Evolutionary conservation across 208 protist genomes (phyloP), one percentile per base, ranked within the genome.

Genomic region (Phytomonas francai): DNA sequence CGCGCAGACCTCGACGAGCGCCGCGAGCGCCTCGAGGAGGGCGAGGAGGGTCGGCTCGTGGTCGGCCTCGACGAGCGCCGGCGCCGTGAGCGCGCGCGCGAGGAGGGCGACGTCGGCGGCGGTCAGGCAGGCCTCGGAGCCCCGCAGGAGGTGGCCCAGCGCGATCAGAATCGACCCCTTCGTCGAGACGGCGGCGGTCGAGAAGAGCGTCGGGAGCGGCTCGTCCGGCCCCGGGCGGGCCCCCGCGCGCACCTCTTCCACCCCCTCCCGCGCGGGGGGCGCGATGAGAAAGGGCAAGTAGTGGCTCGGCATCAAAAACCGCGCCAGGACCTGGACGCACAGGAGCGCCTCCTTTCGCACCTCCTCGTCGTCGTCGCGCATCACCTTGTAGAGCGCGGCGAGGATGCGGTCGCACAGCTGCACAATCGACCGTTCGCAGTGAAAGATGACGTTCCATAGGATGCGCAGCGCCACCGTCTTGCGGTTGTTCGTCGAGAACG

Each of bases 291-390:
- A 91, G 0, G 91, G 91, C 6, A 96, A 56, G 54, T 96, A 96
- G 65, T 96, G 88, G 25, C 87, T 82, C n/a, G 91, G 91, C 49
- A 82, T 90, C n/a, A 94, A 62, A 65, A 93, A 94, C 70, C 94
- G 93, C 28, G 85, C 87, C 11, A 96, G 59, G 49, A 96, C 68
- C 72, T 91, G 79, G 28, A 93, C 70, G 65, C 88, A 96, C 56
- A 93, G 68, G 25, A 71, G 56, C 30, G 91, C 84, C 66, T 94
- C 88, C 39, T 79, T 60, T 36, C 73, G 65, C 64, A 96, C 85
- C 25, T 87, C 83, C 30, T 79, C 68, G 33, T 84, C 85, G 62
- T 94, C 88, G 36, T 95, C 90, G 14, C 79, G 76, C 39, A 96
- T 68, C 12, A 84, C 87, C 68, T 91, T 92, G 74, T 96, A 96